A percentile compares a stretch with the other conserved stretches of the same genome.
phyloP scores from a whole-genome alignment of 306 rosid species.

The Crataegus laevigata region DNA sequence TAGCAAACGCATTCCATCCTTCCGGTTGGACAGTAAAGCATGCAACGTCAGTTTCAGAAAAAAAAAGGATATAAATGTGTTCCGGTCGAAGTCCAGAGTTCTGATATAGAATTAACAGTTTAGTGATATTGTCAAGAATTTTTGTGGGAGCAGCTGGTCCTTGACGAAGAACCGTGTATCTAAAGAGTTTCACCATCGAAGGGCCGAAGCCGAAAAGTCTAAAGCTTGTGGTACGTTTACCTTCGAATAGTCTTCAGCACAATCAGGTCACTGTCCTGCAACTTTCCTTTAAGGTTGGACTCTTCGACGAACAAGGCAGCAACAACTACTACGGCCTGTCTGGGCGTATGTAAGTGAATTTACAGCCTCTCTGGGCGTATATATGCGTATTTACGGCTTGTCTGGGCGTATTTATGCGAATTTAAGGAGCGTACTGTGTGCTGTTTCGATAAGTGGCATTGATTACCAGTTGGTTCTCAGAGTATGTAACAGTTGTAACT shows the following conservation, averaged over 20 bases:
- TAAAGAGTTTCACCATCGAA: slow-evolving; percentile 18
- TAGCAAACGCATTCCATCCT: slow-evolving; percentile 29
- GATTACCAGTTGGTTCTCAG: slow-evolving; percentile 28
- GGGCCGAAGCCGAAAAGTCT: slow-evolving; percentile 27
- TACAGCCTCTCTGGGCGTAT: neutral
- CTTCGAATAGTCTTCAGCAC: slow-evolving; percentile 14
- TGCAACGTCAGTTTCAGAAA: slow-evolving; percentile 21
- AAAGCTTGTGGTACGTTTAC: slow-evolving; percentile 20
- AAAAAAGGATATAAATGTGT: slow-evolving; percentile 21
- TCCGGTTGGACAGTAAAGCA: slow-evolving; percentile 22
- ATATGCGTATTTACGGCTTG: neutral
- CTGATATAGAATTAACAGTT: slow-evolving; percentile 35
- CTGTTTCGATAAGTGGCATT: slow-evolving; percentile 21
- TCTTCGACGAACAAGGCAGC: slow-evolving; percentile 19
- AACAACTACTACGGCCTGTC: slow-evolving; percentile 12
- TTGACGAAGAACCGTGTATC: slow-evolving; percentile 31
- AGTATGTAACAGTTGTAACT: slow-evolving; percentile 26
- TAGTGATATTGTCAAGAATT: slow-evolving; percentile 35
- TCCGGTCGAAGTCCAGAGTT: slow-evolving; percentile 34
- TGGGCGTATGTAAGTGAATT: neutral
- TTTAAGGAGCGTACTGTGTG: slow-evolving; percentile 17
- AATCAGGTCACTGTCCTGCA: slow-evolving; percentile 23
- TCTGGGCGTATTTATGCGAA: slow-evolving; percentile 2
- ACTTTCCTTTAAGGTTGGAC: slow-evolving; percentile 28
- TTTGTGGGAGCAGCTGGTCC: slow-evolving; percentile 34